Evolutionary conservation across 768 basidiomycete species (phyloP).

Genomic region (Termitomyces sp.): DNA sequence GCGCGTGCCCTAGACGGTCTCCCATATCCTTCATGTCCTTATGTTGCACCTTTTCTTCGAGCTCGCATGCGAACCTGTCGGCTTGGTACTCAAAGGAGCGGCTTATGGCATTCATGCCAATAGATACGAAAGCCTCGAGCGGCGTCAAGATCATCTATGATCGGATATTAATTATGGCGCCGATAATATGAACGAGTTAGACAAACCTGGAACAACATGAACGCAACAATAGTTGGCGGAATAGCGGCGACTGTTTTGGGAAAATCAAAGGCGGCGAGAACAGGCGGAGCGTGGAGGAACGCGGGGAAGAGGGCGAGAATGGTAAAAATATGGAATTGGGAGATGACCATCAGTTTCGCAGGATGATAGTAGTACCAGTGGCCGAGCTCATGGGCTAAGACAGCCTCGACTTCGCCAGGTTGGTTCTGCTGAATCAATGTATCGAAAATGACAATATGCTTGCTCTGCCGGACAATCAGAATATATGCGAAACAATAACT

Average conservation of each 20-base stretch:
- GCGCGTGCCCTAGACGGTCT: constrained; percentile 73
- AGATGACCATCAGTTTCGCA: constrained; percentile 79
- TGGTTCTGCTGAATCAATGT: constrained; percentile 90
- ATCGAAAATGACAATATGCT: constrained; percentile 96
- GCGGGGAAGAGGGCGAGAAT: constrained; percentile 88
- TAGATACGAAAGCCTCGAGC: constrained; percentile 66
- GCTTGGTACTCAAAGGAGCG: constrained; percentile 92
- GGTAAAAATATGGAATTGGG: constrained; percentile 83
- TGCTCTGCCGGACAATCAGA: constrained; percentile 45
- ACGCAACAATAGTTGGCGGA: constrained; percentile 81
- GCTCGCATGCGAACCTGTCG: constrained; percentile 78
- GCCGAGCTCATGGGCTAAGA: constrained; percentile 95
- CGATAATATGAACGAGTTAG: neutral
- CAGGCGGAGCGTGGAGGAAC: constrained; percentile 75
- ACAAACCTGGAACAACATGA: constrained; percentile 74
- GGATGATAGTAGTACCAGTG: constrained; percentile 96
- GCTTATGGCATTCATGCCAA: constrained; percentile 76
- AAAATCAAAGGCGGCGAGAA: constrained; percentile 82
- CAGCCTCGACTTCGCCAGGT: constrained; percentile 92
- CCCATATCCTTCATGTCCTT: constrained; percentile 81
- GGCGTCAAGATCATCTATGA: constrained; percentile 75
- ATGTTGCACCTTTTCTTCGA: constrained; percentile 46
- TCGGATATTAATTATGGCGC: neutral
- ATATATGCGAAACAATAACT: neutral
- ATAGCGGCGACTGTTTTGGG: constrained; percentile 52